Base-by-base conservation (phyloP, 2,329 filamentous ascomycete genomes). In the Shiraia sp. region DNA sequence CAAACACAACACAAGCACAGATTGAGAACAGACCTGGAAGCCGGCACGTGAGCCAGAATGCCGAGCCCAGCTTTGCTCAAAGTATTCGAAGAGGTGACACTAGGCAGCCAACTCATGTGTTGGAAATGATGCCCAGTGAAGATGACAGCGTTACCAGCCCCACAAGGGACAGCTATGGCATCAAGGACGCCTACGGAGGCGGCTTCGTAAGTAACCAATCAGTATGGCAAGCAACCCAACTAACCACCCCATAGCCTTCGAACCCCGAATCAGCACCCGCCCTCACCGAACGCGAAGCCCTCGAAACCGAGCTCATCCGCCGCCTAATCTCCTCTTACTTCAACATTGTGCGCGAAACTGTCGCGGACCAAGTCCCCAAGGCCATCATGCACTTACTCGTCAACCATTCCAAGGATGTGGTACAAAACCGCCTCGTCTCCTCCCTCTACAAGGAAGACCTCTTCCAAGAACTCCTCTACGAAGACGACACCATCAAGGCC, bases 381-480 rank as follows among this genome's bases (percentile, higher is more conserved):
- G 93, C 93, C 4, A 87, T 99, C 57, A 99, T 99, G 93, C 93
- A 99, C 69, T 82, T 99, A 32, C 81, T 99, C 24, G 93, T 99
- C 66, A 99, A 99, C 72, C 89, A 96, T 76, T 95, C 89, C 74
- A 96, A 97, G 71, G 93, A 99, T 56, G 92, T 92, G 10, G 91
- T 99, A 23, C 93, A 99, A 72, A 99, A 99, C 72, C 82, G 93
- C 32, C 83, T 99, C 6, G 93, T 99, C 42, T 96, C 88, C 67
- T 89, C 96, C 69, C 78, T 99, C 36, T 99, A 99, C 78, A 92
- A 89, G 72, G 93, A 97, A 70, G 74, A 83, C 24, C 75, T 96
- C 24, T 97, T 97, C 61, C 85, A 90, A 57, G 92, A 99, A 68
- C 80, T 99, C 40, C 77, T 99, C 27, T 97, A 99, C 72, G 93